Evolutionary conservation across 1,139 yeast genomes (phyloP).

Genomic region (Blastobotrys arbuscula): DNA sequence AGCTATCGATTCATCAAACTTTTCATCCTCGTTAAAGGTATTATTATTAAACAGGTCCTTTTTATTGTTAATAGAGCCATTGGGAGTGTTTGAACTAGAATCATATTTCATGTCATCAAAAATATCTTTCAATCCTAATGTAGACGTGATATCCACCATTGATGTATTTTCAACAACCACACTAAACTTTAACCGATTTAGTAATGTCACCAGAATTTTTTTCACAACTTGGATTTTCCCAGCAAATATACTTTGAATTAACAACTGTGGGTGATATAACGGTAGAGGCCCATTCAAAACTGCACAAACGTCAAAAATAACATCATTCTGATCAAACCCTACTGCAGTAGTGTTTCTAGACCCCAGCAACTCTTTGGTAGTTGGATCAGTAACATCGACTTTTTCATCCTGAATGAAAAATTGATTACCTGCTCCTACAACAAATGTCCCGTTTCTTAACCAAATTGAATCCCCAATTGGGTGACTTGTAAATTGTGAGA

Average conservation of each 20-base stretch:
- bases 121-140: slow-evolving; percentile 19
- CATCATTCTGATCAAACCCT: slow-evolving; percentile 30
- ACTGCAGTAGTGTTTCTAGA: slow-evolving; percentile 24
- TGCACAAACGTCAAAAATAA: slow-evolving; percentile 59
- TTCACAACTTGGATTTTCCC: slow-evolving; percentile 55
- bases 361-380: slow-evolving; percentile 38
- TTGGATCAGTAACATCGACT: slow-evolving; percentile 50
- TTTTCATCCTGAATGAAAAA: slow-evolving; percentile 73
- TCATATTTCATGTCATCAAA: slow-evolving; percentile 7
- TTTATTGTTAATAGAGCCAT: slow-evolving; percentile 8
- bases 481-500: slow-evolving; percentile 67
- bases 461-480: slow-evolving; percentile 84
- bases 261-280: slow-evolving; percentile 82
- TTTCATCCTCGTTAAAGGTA: slow-evolving; percentile 7
- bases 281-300: slow-evolving; percentile 88
- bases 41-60: slow-evolving; percentile 9
- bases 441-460: slow-evolving; percentile 72
- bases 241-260: slow-evolving; percentile 69
- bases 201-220: slow-evolving; percentile 49
- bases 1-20: slow-evolving; percentile 21
- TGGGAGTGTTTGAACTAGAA: slow-evolving; percentile 2
- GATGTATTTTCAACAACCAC: slow-evolving; percentile 31
- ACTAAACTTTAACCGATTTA: slow-evolving; percentile 48
- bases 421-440: slow-evolving; percentile 87
- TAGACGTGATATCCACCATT: slow-evolving; percentile 26